Conservation (phyloP, 192 early-diverging fungal genomes). For the Podila epicladia region DNA sequence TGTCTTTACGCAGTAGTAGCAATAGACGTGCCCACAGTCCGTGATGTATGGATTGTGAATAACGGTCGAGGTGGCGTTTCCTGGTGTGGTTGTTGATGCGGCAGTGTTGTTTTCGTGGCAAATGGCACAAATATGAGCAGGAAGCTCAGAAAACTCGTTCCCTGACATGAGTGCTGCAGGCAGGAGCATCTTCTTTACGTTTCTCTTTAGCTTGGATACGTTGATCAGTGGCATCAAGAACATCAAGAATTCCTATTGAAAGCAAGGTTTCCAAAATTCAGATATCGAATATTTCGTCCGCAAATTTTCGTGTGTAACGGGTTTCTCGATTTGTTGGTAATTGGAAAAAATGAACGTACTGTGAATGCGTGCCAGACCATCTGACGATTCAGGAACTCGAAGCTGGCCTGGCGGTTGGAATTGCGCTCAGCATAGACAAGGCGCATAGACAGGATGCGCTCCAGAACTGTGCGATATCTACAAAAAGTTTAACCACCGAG, state of each 20-base stretch:
- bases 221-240: constrained; percentile 88
- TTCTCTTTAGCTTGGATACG: constrained; percentile 62
- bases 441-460: constrained; percentile 83
- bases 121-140: constrained; percentile 79
- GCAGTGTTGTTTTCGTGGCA: constrained; percentile 68
- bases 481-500: not conserved
- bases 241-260: constrained; percentile 82
- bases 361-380: constrained; percentile 95
- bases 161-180: constrained; percentile 56
- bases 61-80: constrained; percentile 44
- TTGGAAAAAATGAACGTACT: constrained; percentile 45
- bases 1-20: constrained; percentile 91
- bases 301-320: no score
- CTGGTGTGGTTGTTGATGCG: constrained; percentile 33
- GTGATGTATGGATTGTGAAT: constrained; percentile 78
- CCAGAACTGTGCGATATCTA: constrained; percentile 81
- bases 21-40: constrained; percentile 87
- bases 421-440: constrained; percentile 84
- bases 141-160: constrained; percentile 62
- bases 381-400: constrained; percentile 94
- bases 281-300: no score
- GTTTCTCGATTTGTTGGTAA: constrained; percentile 3
- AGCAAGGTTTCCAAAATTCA: not conserved
- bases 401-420: constrained; percentile 80
- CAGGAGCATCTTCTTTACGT: constrained; percentile 56